Evolutionary conservation across 768 basidiomycete genomes (phyloP), one percentile per base, ranked within the genome.

Genomic region (Boletus tomentosulus): DNA sequence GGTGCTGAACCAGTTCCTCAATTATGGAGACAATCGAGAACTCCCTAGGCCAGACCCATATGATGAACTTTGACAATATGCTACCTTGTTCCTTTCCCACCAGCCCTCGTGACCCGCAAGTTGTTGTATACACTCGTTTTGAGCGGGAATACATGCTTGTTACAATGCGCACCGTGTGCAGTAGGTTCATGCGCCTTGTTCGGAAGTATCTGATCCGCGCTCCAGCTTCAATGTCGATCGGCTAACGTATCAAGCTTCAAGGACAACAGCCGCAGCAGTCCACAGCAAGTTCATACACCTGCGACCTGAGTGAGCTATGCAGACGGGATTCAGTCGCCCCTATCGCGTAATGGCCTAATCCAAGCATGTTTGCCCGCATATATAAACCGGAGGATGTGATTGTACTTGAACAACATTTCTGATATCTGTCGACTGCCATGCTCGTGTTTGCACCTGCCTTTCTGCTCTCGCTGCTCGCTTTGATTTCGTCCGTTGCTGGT

Each of bases 21-120:
- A 41, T 19, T 60, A 56, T 42, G 43, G 56, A 1, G 67, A 68
- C 35, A 66, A 68, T 12, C 60, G 66, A n/a, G 43, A 60, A 42
- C 58, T 68, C 22, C 64, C 67, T 47, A 64, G 64, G 22, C 68
- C 66, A 16, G 62, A 70, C 46, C 66, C 56, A 11, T 70, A 68
- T 45, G 64, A 70, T 46, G 67, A 68, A 42, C 58, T 70, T 44
- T 68, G 46, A 68, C 51, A 24, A 15, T 33, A 34, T 38, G 35
- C 24, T 43, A 13, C 39, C n/a, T 28, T 37, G 19, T n/a, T 33
- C 16, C 25, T 19, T 12, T 45, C 34, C 24, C 31, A 45, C 45
- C 25, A 37, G 43, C 34, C 15, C 43, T 37, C 50, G 27, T 39
- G 19, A 34, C 31, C 3, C 30, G 30, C 44, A n/a, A 46, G 31